Percentiles rank a stretch among this genome's conserved stretches.
phyloP scores from a whole-genome alignment of 805 yeast species.

The Wickerhamomyces bovis region DNA sequence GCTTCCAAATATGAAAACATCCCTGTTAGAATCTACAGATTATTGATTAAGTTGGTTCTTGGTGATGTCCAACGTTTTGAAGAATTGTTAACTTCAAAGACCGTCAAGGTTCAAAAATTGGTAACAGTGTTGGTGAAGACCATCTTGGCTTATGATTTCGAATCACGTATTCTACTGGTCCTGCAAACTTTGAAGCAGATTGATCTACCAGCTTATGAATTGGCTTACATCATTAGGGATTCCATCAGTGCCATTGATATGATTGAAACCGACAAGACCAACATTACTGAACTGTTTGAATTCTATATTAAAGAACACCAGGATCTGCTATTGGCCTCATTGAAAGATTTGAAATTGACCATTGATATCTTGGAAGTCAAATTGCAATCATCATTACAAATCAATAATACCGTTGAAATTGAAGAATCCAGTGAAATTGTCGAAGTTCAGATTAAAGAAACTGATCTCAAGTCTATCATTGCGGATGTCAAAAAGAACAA shows the following conservation, averaged over 20 bases:
- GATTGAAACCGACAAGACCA: constrained; percentile 32
- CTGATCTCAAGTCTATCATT: constrained; percentile 10
- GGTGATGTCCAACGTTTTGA: constrained; percentile 20
- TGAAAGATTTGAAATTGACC: constrained; percentile 30
- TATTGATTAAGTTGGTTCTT: constrained; percentile 24
- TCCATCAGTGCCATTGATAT: constrained; percentile 30
- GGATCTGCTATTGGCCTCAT: constrained; percentile 32
- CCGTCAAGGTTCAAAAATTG: constrained; percentile 32
- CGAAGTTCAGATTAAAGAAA: constrained; percentile 11
- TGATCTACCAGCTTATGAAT: constrained; percentile 31
- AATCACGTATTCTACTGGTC: constrained; percentile 27
- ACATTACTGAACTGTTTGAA: constrained; percentile 34
- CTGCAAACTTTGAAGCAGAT: constrained; percentile 30
- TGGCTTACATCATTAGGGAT: constrained; percentile 32
- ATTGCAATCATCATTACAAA: constrained; percentile 54
- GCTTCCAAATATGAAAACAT: constrained; percentile 36
- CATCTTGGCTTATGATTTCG: constrained; percentile 36
- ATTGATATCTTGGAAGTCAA: constrained; percentile 54
- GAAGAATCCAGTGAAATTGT: constrained; percentile 13
- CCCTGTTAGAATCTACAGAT: constrained; percentile 32
- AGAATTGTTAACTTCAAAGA: constrained; percentile 24
- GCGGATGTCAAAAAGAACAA: constrained; percentile 13
- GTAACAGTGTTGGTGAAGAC: constrained; percentile 39
- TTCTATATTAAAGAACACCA: constrained; percentile 31
- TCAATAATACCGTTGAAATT: constrained; percentile 24